These are phyloP conservation scores for Nicotiana tabacum DNA, from an alignment of 257 asterid species.

Conservation along the genomic window DNA sequence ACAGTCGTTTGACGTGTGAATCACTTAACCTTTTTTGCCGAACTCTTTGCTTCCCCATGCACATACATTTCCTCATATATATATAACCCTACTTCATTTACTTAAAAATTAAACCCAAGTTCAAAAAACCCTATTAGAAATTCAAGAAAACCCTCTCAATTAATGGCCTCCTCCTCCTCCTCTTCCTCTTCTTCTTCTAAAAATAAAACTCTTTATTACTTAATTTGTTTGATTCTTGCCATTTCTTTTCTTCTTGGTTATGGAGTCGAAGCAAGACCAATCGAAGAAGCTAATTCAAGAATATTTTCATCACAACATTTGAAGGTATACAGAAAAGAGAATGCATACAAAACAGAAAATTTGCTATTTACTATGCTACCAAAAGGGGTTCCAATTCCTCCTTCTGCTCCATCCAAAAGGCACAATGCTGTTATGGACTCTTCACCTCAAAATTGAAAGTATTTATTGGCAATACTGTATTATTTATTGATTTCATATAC, in stretches of 20 bases:
- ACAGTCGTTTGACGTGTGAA: slow-evolving; percentile 14
- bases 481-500: too few relatives aligned
- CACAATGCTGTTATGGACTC: slow-evolving; percentile 23
- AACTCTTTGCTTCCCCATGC: slow-evolving; percentile 19
- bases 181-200: slow-evolving; percentile 10
- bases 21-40: slow-evolving; percentile 3
- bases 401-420: slow-evolving; percentile 33
- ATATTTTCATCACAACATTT: slow-evolving; percentile 13
- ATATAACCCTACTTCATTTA: background rate
- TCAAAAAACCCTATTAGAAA: background rate
- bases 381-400: slow-evolving; percentile 24
- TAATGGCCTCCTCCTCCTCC: slow-evolving; percentile 8
- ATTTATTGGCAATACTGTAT: background rate
- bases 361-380: slow-evolving; percentile 19
- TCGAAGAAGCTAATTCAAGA: background rate
- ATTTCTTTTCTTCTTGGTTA: slow-evolving; percentile 6
- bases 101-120: background rate
- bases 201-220: background rate
- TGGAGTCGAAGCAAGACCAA: slow-evolving; percentile 10
- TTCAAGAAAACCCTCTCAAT: background rate
- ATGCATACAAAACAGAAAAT: background rate
- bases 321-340: slow-evolving; percentile 12
- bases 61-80: background rate
- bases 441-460: slow-evolving; percentile 7
- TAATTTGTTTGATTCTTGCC: background rate